Evolutionary conservation across 2,329 filamentous ascomycete genomes (phyloP), one percentile per base, ranked within the genome.

Genomic region (Claviceps paspali): DNA sequence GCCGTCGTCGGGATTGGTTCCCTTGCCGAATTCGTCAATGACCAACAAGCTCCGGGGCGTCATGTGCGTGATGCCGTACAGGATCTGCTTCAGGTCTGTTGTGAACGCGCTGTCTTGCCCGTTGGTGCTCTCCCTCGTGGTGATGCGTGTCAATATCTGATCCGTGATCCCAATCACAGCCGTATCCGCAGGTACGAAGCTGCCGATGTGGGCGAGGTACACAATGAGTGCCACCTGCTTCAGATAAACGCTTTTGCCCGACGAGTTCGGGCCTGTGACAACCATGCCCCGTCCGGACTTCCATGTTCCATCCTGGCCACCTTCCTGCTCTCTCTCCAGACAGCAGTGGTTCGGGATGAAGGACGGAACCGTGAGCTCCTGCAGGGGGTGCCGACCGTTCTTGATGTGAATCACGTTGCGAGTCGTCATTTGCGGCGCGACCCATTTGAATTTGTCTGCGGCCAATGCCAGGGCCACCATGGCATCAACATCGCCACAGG

Each of bases 201-300:
- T 88, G 36, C 91, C 91, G 37, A 94, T 73, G 52, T 98, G 91
- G 1, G 91, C 84, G 56, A 98, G 70, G 52, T 91, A 95, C 11
- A 93, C 78, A 41, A 94, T 91, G 35, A 95, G 63, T 4, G 87
- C 91, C 23, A 84, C 74, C 54, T 98, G 88, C 56, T 93, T 98
- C 52, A 96, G 68, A 56, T 94, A 96, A 0, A 96, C 75, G 47
- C 86, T 96, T 57, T 98, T 98, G 0, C 91, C 91, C 0, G 91
- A 96, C 54, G 91, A 92, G 48, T 98, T 98, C 4, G 91, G 87
- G 0, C 91, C 91, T 0, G 91, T 96, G 49, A 98, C 58, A 5
- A 95, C 54, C 60, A 85, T 79, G 45, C 72, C 84, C 10, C 46
- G 43, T 3, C 35, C 29, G 14, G 43, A n/a, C n/a, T n/a, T n/a